Evolutionary conservation across 2,329 filamentous ascomycete genomes (phyloP), one percentile per base, ranked within the genome.

Genomic region (Calycina herbarum): DNA sequence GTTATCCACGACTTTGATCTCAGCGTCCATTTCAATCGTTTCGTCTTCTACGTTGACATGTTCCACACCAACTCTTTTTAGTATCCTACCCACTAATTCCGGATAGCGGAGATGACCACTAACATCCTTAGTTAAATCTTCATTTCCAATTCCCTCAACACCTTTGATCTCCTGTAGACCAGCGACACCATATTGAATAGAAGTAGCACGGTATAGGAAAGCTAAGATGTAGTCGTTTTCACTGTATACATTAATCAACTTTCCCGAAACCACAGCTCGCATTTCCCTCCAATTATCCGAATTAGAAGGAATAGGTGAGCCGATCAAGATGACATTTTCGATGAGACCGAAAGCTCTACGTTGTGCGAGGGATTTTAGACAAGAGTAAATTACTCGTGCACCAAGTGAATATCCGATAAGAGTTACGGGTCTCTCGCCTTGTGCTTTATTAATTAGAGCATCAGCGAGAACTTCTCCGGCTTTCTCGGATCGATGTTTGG

Each of bases 241-340:
- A 0, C 92, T 96, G 76, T 89, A 97, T 3, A 95, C 93, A 72
- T 97, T 98, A 74, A 97, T 84, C n/a, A 97, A 82, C 27, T 93
- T 87, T 0, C 94, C 93, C 51, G 87, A 85, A 3, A 96, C 92
- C 2, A 94, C 91, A 66, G 87, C 89, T 68, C 91, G 88, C 74
- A 97, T 84, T 5, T 87, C 83, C 33, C 90, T 83, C 94, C 94
- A 97, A 62, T 91, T 87, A 7, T 84, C 82, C 1, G 83, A 84
- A 27, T 90, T 85, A 1, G 90, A 87, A 0, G 94, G 92, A 5
- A 89, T 89, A 0, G 94, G 93, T 0, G 91, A 85, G 1, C 94
- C 94, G 76, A 97, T 92, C 62, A 98, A 76, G 31, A 97, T 79
- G 0, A 86, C 87, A 42, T 84, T 85, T 82, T 91, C 81, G 71